Evolutionary conservation across 768 basidiomycete species (phyloP), one percentile per base, ranked within the genome.

Genomic region (Tulasnella sp.): DNA sequence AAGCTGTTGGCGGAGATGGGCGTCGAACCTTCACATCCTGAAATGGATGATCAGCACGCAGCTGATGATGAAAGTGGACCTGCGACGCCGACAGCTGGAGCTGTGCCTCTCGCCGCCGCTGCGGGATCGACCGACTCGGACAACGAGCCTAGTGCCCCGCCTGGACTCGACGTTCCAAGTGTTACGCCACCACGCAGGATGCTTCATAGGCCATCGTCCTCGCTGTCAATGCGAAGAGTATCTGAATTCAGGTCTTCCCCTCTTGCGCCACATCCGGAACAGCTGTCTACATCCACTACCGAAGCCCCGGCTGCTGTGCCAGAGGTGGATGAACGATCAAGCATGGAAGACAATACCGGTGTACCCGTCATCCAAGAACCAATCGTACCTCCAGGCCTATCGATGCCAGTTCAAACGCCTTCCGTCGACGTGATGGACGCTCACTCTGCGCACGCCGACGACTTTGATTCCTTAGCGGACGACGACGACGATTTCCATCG

Each of bases 401-500:
- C 42, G 24, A 60, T 77, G 42, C 76, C 76, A 12, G 48, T 75
- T 75, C 73, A 75, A 75, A 48, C 76, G 72, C 64, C 79, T 73
- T 72, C 79, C 28, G 69, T 41, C 11, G 44, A 44, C 42, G 79
- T 73, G 12, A 75, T 76, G 48, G 80, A 82, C 37, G 74, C 75
- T 44, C 80, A 82, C 24, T 54, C 64, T 16, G 42, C 54, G 8
- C 74, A 73, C 16, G 42, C 72, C n/a, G 58, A 69, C 31, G 31
- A 48, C 75, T 58, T 80, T 42, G 40, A 54, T 24, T 41, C 69
- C 24, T 64, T 64, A 28, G 31, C 16, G 28, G 60, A 64, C 60
- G 77, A 81, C 31, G 80, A n/a, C n/a, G n/a, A 80, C 41, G 80
- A 60, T n/a, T 60, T 37, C n/a, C 76, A 48, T 31, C 64, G 34